phyloP scores from a whole-genome alignment of 108 stramenopile genomes.

The Licmophora abbreviata region DNA sequence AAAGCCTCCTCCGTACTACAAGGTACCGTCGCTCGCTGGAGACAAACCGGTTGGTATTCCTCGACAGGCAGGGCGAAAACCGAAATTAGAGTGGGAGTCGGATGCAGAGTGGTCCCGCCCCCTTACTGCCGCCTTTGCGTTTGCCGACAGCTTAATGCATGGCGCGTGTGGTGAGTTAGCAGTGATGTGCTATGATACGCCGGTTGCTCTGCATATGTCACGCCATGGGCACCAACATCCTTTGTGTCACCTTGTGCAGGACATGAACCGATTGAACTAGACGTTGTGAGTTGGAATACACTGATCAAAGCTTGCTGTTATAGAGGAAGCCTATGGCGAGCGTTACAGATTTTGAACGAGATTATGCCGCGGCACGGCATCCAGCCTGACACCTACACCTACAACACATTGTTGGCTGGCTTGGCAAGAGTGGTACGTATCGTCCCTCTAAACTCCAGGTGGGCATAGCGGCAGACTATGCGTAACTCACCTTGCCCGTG shows the following conservation, averaged over 20 bases:
- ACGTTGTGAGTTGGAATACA: conserved; percentile 52
- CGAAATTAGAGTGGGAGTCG: conserved; percentile 61
- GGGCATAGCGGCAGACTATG: not conserved
- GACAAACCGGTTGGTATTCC: conserved; percentile 17
- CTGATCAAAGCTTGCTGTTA: conserved; percentile 77
- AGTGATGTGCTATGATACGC: no score
- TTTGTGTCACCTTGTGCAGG: no score
- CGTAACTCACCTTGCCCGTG: not conserved
- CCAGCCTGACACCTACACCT: conserved; percentile 58
- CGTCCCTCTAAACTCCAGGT: conserved; percentile 1
- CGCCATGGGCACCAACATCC: no score
- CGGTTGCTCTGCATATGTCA: no score
- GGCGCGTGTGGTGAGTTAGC: no score
- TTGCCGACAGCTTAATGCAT: conserved; percentile 75
- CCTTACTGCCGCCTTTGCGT: conserved; percentile 75
- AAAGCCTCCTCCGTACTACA: conserved; percentile 64
- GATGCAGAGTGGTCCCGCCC: conserved; percentile 62
- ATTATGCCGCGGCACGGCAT: conserved; percentile 57
- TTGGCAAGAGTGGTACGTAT: conserved; percentile 56
- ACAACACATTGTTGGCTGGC: conserved; percentile 60
- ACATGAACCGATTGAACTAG: conserved; percentile 64
- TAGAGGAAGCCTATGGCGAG: conserved; percentile 73
- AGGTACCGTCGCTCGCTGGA: conserved; percentile 65
- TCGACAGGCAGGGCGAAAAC: conserved; percentile 8
- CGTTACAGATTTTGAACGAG: conserved; percentile 66